These are phyloP conservation scores for Cupressus sempervirens DNA, from an alignment of 75 land plant genomes.

Conservation along the genomic window DNA sequence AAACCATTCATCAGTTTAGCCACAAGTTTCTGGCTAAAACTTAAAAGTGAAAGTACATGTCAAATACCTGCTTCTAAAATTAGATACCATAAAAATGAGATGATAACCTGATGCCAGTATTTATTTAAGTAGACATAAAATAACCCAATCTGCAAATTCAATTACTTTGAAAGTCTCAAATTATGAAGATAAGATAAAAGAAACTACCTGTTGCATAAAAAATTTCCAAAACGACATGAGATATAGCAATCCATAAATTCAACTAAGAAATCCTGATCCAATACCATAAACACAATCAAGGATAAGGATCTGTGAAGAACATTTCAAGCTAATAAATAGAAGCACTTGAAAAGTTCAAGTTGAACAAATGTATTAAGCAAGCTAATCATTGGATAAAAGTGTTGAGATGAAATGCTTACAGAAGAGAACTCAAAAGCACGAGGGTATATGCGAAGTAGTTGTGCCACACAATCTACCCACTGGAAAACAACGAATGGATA, in stretches of 20 bases:
- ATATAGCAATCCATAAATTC: conserved; percentile 85
- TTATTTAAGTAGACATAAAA: neutral
- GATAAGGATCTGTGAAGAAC: neutral
- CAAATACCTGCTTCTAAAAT: neutral
- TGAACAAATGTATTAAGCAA: neutral
- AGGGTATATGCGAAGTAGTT: conserved; percentile 85
- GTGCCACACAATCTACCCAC: conserved; percentile 98
- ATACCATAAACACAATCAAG: conserved; percentile 5
- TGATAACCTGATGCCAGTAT: neutral
- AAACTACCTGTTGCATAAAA: conserved; percentile 88
- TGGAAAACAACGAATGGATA: conserved; percentile 26
- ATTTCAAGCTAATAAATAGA: neutral
- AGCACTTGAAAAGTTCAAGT: neutral
- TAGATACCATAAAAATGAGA: neutral
- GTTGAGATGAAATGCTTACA: conserved; percentile 66
- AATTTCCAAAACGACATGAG: conserved; percentile 95
- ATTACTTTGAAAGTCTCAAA: neutral
- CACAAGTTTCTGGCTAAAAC: neutral
- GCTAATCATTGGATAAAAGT: neutral
- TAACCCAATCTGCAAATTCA: neutral
- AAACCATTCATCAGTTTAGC: neutral
- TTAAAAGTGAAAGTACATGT: neutral
- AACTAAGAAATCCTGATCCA: conserved; percentile 72
- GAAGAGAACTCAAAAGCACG: conserved; percentile 93
- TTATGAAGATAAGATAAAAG: neutral